Conservation (phyloP, 1,139 yeast species). For the Kodamaea derodonti region DNA sequence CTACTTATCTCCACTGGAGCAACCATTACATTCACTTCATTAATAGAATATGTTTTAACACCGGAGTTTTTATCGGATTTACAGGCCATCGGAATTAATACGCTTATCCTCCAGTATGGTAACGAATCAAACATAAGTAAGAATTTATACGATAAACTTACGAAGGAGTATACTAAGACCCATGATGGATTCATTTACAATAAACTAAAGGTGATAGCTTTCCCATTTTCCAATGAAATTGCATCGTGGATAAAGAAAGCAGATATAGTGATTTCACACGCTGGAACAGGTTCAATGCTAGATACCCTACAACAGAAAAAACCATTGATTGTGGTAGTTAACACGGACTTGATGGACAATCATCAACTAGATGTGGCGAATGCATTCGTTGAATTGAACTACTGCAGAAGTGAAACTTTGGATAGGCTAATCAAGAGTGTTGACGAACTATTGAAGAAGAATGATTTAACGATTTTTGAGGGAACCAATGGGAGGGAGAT, state of each 20-base stretch:
- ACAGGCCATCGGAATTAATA: conserved; percentile 28
- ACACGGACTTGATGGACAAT: conserved; percentile 71
- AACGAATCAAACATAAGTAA: conserved; percentile 35
- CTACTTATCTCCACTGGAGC: conserved; percentile 78
- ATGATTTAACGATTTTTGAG: not conserved
- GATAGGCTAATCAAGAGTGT: not conserved
- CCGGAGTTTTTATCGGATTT: conserved; percentile 34
- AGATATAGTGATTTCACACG: conserved; percentile 77
- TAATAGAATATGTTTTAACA: conserved; percentile 43
- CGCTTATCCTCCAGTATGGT: conserved; percentile 69
- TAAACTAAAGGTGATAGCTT: conserved; percentile 22
- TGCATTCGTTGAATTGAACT: conserved; percentile 37
- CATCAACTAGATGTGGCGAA: conserved; percentile 81
- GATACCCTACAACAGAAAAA: conserved; percentile 61
- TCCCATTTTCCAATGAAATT: conserved; percentile 47
- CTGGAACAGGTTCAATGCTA: conserved; percentile 89
- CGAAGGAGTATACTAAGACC: not conserved
- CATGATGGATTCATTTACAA: conserved; percentile 2
- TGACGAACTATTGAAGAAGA: not conserved
- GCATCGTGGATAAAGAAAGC: conserved; percentile 32
- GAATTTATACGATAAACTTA: conserved; percentile 16
- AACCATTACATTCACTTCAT: conserved; percentile 65
- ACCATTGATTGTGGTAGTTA: conserved; percentile 67
- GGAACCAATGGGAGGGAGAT: not conserved
- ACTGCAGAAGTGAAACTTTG: conserved; percentile 1